These are phyloP conservation scores for Cadophora sp. DNA, from an alignment of 2,329 filamentous ascomycete genomes.

Conservation along the genomic window DNA sequence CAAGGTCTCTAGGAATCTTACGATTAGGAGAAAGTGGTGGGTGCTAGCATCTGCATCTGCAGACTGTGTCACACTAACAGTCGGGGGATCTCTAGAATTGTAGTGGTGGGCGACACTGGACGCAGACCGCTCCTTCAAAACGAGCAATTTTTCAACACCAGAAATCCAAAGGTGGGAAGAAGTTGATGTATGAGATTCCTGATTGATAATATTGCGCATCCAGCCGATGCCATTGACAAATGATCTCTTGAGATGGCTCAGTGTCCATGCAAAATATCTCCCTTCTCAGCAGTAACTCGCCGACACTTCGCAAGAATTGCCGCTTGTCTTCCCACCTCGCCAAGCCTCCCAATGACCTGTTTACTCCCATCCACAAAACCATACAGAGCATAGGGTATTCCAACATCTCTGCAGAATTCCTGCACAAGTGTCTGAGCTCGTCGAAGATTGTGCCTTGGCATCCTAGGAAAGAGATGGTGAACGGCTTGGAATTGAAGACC, in stretches of 20 bases:
- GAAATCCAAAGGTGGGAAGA: background rate
- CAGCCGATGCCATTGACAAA: too few relatives aligned
- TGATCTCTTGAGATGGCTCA: background rate
- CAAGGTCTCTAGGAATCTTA: background rate
- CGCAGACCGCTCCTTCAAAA: background rate
- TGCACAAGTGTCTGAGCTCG: constrained; percentile 76
- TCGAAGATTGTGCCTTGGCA: constrained; percentile 85
- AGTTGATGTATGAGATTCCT: background rate
- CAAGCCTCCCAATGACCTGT: constrained; percentile 77
- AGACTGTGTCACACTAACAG: constrained; percentile 5
- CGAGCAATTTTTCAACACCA: too few relatives aligned
- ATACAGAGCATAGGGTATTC: constrained; percentile 84
- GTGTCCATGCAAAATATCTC: constrained; percentile 43
- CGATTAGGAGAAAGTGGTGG: background rate
- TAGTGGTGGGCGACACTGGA: background rate
- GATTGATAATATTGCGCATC: background rate
- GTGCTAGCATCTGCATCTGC: constrained; percentile 4
- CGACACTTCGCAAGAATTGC: constrained; percentile 79
- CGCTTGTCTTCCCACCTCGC: constrained; percentile 81
- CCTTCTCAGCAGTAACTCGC: constrained; percentile 49
- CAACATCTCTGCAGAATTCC: constrained; percentile 82
- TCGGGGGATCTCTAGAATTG: background rate
- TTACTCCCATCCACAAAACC: constrained; percentile 86
- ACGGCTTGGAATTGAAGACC: constrained; percentile 90
- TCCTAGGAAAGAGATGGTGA: constrained; percentile 83